Percentiles rank a stretch among this genome's conserved stretches.
These are phyloP conservation scores for Vaccinium vitisidaea DNA, from an alignment of 148 eudicot genomes.

Conservation along the genomic window DNA sequence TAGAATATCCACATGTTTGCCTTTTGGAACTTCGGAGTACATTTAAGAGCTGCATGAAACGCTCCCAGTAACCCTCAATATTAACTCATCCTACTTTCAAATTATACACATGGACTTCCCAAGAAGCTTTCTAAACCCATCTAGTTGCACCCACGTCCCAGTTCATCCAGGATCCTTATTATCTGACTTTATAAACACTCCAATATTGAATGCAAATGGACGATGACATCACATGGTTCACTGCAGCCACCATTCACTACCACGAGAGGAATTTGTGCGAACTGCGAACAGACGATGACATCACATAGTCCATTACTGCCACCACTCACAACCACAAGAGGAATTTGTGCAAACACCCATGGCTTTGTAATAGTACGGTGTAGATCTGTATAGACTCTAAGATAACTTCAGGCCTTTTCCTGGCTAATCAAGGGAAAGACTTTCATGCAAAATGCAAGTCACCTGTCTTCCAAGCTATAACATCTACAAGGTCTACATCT, in stretches of 20 bases:
- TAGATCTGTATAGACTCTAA: not conserved
- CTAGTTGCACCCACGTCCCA: not conserved
- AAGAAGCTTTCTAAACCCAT: slow-evolving; percentile 3
- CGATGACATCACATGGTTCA: not conserved
- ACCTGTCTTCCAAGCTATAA: not conserved
- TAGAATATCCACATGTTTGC: not conserved
- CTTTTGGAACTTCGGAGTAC: not conserved
- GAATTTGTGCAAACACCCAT: not conserved
- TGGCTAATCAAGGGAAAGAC: not conserved
- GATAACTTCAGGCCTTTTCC: not conserved
- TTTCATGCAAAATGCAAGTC: not conserved
- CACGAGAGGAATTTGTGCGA: not conserved
- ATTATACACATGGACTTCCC: not conserved
- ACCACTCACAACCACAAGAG: not conserved
- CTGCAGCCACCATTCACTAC: not conserved
- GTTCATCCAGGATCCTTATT: not conserved
- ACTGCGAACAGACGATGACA: not conserved
- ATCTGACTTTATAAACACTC: not conserved
- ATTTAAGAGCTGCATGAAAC: not conserved
- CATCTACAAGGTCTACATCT: not conserved
- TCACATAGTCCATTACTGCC: not conserved
- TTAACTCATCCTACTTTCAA: not conserved
- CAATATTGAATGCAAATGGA: not conserved
- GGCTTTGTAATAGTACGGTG: not conserved
- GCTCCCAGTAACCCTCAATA: not conserved